Conservation (phyloP, 1,139 yeast genomes). For the Geotrichum histeridarum region DNA sequence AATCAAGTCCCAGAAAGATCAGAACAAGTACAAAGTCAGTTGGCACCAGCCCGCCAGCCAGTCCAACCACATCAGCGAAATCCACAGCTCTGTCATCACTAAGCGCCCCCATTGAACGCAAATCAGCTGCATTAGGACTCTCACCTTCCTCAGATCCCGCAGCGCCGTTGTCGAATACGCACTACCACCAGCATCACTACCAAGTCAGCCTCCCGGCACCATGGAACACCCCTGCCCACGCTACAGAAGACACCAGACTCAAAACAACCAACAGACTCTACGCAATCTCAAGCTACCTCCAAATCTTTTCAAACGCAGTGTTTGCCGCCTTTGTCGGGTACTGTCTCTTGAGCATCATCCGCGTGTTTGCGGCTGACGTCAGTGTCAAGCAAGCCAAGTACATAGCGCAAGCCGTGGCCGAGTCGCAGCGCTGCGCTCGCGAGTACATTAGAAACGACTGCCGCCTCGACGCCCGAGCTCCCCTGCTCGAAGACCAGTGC, state of each 20-base stretch:
- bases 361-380: slow-evolving; percentile 6
- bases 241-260: background rate
- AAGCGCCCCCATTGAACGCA: background rate
- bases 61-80: background rate
- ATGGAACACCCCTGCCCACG: slow-evolving; percentile 4
- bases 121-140: background rate
- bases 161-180: background rate
- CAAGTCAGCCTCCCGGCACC: slow-evolving; percentile 10
- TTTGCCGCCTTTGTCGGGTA: slow-evolving; percentile 14
- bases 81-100: slow-evolving; percentile 1
- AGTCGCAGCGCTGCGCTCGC: slow-evolving; percentile 47
- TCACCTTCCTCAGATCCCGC: background rate
- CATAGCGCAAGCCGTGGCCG: slow-evolving; percentile 6
- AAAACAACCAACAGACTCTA: slow-evolving; percentile 10
- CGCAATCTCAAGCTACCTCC: slow-evolving; percentile 16
- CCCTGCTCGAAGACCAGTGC: slow-evolving; percentile 69
- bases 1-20: background rate
- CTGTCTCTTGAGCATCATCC: slow-evolving; percentile 3
- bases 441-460: slow-evolving; percentile 70
- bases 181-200: slow-evolving; percentile 14
- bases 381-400: slow-evolving; percentile 4
- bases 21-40: background rate
- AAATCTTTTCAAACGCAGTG: slow-evolving; percentile 17
- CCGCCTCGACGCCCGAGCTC: slow-evolving; percentile 44
- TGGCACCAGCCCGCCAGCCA: background rate